phyloP scores from a whole-genome alignment of 1,284 basidiomycete genomes.

The Meripilus lineatus region DNA sequence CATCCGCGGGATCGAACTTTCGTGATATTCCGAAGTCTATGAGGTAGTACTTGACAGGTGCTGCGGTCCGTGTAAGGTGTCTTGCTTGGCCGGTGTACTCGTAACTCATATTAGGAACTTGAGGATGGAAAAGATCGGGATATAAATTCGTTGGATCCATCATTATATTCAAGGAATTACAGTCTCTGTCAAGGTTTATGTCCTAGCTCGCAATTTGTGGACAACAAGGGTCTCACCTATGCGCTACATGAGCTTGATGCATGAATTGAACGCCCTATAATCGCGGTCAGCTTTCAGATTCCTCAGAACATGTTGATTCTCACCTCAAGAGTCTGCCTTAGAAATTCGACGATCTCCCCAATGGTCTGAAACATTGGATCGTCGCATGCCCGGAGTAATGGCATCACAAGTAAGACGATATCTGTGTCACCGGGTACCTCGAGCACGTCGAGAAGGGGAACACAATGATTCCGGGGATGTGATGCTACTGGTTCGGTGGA shows the following conservation, averaged over 20 bases:
- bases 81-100: conserved; percentile 14
- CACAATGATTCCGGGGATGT: too few relatives aligned
- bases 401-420: conserved; percentile 21
- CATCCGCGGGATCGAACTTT: conserved; percentile 8
- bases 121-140: conserved; percentile 24
- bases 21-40: conserved; percentile 31
- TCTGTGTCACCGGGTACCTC: too few relatives aligned
- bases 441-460: too few relatives aligned
- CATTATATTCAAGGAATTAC: conserved; percentile 29
- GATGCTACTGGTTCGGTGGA: conserved; percentile 12
- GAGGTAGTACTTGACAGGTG: conserved; percentile 27
- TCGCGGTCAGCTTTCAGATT: too few relatives aligned
- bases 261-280: conserved; percentile 34
- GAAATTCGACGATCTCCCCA: conserved; percentile 22
- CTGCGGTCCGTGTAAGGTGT: conserved; percentile 18
- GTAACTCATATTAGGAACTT: conserved; percentile 3
- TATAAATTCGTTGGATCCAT: conserved; percentile 28
- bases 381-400: conserved; percentile 17
- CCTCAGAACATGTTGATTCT: too few relatives aligned
- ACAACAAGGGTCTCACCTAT: conserved; percentile 27
- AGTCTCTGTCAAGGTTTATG: conserved; percentile 26
- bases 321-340: conserved; percentile 32
- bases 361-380: conserved; percentile 19
- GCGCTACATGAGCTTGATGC: conserved; percentile 33
- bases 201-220: too few relatives aligned